phyloP scores from a whole-genome alignment of 306 rosid genomes.

The Lithocarpus polystachyus region DNA sequence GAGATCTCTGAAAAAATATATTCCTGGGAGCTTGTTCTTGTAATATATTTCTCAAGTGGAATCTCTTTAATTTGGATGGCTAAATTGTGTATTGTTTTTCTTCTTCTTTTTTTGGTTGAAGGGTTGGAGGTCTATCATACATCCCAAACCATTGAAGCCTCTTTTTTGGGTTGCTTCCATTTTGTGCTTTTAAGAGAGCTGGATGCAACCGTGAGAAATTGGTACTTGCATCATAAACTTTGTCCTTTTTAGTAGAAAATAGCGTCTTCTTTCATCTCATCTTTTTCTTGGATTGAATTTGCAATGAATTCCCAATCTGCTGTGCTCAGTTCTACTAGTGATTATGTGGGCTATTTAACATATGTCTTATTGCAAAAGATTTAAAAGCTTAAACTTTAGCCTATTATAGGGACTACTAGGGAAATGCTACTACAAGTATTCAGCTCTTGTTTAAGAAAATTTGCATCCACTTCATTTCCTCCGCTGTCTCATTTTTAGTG shows the following conservation, averaged over 20 bases:
- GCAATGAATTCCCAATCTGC: neutral
- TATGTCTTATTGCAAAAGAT: neutral
- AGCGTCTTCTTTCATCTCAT: neutral
- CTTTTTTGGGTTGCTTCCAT: neutral
- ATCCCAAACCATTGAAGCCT: neutral
- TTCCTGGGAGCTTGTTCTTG: neutral
- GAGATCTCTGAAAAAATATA: neutral
- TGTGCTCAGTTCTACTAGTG: neutral
- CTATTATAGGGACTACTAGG: neutral
- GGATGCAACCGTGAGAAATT: neutral
- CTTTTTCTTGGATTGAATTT: neutral
- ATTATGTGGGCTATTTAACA: neutral
- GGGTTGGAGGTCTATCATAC: neutral
- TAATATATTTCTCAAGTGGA: neutral
- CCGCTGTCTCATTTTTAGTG: neutral
- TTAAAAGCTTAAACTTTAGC: neutral
- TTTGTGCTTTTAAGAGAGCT: neutral
- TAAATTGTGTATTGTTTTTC: neutral
- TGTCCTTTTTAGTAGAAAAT: neutral
- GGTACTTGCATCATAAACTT: neutral
- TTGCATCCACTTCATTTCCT: neutral
- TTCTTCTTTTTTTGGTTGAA: neutral
- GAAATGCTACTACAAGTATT: neutral
- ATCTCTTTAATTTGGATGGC: too few species aligned
- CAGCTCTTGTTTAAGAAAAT: neutral